These are phyloP conservation scores for Mentha longifolia DNA, from an alignment of 257 asterid species.

Conservation along the genomic window DNA sequence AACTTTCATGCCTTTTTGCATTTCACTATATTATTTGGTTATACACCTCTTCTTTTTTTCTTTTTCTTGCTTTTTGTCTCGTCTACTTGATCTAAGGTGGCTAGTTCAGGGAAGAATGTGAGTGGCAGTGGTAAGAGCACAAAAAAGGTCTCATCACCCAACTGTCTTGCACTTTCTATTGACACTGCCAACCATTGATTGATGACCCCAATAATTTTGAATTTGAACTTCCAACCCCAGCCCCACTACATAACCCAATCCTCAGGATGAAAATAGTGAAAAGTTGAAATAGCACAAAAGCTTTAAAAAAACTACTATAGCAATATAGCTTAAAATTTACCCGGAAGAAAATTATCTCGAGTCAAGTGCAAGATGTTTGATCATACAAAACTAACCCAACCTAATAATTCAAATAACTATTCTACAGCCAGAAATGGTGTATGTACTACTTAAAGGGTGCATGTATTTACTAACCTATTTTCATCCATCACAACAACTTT, in stretches of 20 bases:
- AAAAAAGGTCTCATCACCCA: neutral
- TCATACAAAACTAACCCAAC: conserved; percentile 11
- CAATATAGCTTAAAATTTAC: neutral
- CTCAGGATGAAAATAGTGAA: neutral
- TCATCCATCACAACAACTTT: conserved; percentile 88
- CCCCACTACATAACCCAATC: neutral
- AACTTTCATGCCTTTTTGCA: neutral
- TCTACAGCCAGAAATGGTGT: neutral
- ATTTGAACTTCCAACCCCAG: conserved; percentile 13
- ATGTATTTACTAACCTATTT: conserved; percentile 60
- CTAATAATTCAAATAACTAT: neutral
- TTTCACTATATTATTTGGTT: neutral
- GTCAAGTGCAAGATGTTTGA: neutral
- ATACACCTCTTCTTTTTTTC: too few species aligned
- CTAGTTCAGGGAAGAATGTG: neutral
- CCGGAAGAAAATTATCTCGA: neutral
- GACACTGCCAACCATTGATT: neutral
- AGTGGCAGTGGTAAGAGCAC: neutral
- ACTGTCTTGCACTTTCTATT: neutral
- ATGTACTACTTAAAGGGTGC: conserved; percentile 8
- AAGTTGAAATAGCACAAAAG: neutral
- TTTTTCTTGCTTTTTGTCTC: neutral
- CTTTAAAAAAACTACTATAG: neutral
- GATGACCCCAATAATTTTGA: neutral
- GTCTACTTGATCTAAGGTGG: neutral